Base-by-base conservation (phyloP, 2,329 filamentous ascomycete genomes). In the Phialophora expanda region DNA sequence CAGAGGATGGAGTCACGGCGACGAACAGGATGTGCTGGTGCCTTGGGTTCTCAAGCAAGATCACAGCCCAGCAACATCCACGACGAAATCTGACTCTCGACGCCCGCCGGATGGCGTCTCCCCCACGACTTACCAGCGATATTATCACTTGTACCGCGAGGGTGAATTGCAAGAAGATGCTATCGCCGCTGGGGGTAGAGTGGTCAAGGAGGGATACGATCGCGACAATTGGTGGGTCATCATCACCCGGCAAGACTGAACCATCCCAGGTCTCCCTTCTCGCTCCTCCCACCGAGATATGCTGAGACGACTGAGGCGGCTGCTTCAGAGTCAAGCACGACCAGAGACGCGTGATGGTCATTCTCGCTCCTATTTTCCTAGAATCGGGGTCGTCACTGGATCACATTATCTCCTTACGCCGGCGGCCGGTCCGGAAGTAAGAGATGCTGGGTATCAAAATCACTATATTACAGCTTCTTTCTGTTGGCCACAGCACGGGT, bases 181-280 rank as follows among this genome's bases (percentile, higher is more conserved):
- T 64, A 76, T 78, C 58, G 83, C 85, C 17, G 93, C 90, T 22
- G 93, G 93, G 20, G 95, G 93, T 7, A 80, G 79, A 56, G 87
- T 97, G 14, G 73, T 95, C 26, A 89, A 91, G 70, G 87, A 87
- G 66, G 95, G 95, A 38, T 99, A 98, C 78, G 95, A 99, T 76
- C 93, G 89, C 81, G 95, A 98, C 76, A 99, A 99, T 80, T 98
- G 95, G 95, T 99, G 94, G 94, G 92, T 62, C 30, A 58, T 73
- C 46, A 62, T 70, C 24, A 57, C 44, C 11, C 56, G 65, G 30
- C 30, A 61, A 32, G 48, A 32, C 22, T 69, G 67, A 69, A 50
- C 56, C 14, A 38, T 61, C 28, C n/a, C 20, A 41, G 9, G 38
- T 50, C 32, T 30, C 38, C 30, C 41, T 7, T 50, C 17, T 41